Evolutionary conservation across 1,284 basidiomycete genomes (phyloP).

Genomic region (Chondrostereum purpureum): DNA sequence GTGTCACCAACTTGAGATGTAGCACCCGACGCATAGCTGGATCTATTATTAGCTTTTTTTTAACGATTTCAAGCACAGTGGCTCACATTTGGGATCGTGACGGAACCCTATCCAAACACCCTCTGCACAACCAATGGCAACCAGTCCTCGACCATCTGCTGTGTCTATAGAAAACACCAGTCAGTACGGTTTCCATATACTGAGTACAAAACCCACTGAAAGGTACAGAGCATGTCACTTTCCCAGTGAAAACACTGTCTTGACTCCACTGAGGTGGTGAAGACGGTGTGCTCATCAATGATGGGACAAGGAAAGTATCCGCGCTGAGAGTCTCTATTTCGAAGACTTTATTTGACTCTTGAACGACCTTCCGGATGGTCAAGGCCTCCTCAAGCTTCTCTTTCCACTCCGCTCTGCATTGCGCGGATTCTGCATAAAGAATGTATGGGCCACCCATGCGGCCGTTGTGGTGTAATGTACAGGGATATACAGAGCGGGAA

Average conservation of each 20-base stretch:
- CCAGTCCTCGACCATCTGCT: slow-evolving; percentile 74
- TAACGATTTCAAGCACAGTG: slow-evolving; percentile 3
- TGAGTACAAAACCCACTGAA: slow-evolving; percentile 57
- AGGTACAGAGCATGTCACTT: slow-evolving; percentile 89
- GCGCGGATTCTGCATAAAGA: slow-evolving; percentile 76
- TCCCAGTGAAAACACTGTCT: slow-evolving; percentile 73
- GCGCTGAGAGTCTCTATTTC: slow-evolving; percentile 81
- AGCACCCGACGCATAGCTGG: slow-evolving; percentile 83
- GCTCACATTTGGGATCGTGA: slow-evolving; percentile 73
- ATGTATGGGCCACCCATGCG: slow-evolving; percentile 75
- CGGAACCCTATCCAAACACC: slow-evolving; percentile 97
- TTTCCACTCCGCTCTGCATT: slow-evolving; percentile 81
- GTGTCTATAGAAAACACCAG: slow-evolving; percentile 44
- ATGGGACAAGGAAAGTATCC: slow-evolving; percentile 77
- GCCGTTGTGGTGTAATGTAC: slow-evolving; percentile 80
- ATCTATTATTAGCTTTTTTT: no score
- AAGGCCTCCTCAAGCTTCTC: slow-evolving; percentile 85
- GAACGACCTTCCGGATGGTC: slow-evolving; percentile 75
- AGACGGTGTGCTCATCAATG: slow-evolving; percentile 40
- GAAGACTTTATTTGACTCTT: slow-evolving; percentile 89
- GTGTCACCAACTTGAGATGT: slow-evolving; percentile 85
- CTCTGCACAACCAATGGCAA: slow-evolving; percentile 91
- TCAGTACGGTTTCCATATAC: neutral
- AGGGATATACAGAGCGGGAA: slow-evolving; percentile 71
- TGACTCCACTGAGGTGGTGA: slow-evolving; percentile 55